These are phyloP conservation scores for Mucor plumbeus DNA, from an alignment of 371 early-diverging fungal genomes.

Conservation along the genomic window DNA sequence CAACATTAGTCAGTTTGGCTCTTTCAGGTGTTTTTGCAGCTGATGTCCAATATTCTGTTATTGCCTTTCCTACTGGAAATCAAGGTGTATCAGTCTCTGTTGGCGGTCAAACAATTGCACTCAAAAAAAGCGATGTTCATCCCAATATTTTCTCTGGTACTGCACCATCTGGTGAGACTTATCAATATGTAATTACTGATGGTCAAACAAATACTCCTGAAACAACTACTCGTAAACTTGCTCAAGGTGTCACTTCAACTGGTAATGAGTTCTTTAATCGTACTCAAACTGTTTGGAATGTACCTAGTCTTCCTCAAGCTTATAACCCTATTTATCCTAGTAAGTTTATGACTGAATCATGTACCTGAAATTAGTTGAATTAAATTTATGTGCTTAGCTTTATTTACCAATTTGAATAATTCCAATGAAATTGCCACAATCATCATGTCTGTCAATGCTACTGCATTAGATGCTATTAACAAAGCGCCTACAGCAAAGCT, in stretches of 20 bases:
- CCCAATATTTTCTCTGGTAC: conserved; percentile 44
- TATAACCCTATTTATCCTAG: conserved; percentile 52
- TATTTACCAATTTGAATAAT: conserved; percentile 36
- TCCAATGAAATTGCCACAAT: conserved; percentile 57
- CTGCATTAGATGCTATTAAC: conserved; percentile 45
- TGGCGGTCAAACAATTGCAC: conserved; percentile 33
- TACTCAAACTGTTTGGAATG: conserved; percentile 39
- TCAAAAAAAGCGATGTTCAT: conserved; percentile 29
- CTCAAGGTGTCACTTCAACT: conserved; percentile 40
- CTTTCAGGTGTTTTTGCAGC: conserved; percentile 27
- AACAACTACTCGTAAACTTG: conserved; percentile 39
- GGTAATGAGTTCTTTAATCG: conserved; percentile 64
- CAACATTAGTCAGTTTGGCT: conserved; percentile 17
- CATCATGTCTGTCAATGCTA: conserved; percentile 46
- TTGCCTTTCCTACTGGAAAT: conserved; percentile 45
- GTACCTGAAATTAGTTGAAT: conserved; percentile 42
- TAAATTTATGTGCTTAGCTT: conserved; percentile 45
- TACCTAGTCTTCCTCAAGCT: conserved; percentile 61
- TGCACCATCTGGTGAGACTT: conserved; percentile 43
- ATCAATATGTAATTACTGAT: conserved; percentile 41
- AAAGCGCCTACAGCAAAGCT: conserved; percentile 33
- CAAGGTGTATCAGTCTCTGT: conserved; percentile 43
- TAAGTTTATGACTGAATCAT: conserved; percentile 35
- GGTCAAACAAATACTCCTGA: conserved; percentile 29
- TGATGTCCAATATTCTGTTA: conserved; percentile 46